Evolutionary conservation across 2,329 filamentous ascomycete species (phyloP), one percentile per base, ranked within the genome.

Genomic region (Aspergillus brasiliensis): DNA sequence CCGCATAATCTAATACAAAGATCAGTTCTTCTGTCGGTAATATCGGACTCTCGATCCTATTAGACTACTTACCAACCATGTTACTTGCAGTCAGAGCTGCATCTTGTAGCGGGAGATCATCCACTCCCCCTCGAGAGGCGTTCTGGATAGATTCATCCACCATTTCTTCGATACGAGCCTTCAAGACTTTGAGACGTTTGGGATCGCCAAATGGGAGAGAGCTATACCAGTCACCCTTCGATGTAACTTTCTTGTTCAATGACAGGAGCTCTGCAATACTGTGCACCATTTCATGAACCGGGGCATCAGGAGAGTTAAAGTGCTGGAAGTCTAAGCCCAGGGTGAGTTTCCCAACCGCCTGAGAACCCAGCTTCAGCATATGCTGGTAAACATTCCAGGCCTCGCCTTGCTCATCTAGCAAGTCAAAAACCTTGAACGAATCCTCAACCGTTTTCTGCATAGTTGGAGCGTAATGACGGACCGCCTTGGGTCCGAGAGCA

Each of bases 211-310:
- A 88, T 0, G 86, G 86, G 27, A 88, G 65, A 7, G 74, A 71
- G 2, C 73, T 73, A 60, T 87, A 88, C 85, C 85, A 88, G 51
- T 77, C 74, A 1, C 84, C 84, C 67, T 80, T 78, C 0, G 81
- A 78, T 0, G 83, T 79, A 6, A 87, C 75, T 67, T 84, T 84
- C 75, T 88, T 88, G 72, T 86, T 88, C 13, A 88, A 71, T 27
- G 78, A 75, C 1, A 88, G 75, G 0, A 77, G 64, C 47, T 83
- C 76, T 0, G 81, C 84, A 48, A 88, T 83, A 8, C 73, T 63
- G 40, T 75, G 66, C 0, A 86, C 81, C 71, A 87, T 81, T 51
- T 81, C 76, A 65, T 86, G 81, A 0, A 81, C 68, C 0, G 77
- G 81, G 0, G 84, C 73, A 52, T 86, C 77, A 1, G 71, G 56